A percentile compares a stretch with the other conserved stretches of the same genome.
These are phyloP conservation scores for Penicillium brevicompactum DNA, from an alignment of 2,329 filamentous ascomycete species.

Conservation along the genomic window DNA sequence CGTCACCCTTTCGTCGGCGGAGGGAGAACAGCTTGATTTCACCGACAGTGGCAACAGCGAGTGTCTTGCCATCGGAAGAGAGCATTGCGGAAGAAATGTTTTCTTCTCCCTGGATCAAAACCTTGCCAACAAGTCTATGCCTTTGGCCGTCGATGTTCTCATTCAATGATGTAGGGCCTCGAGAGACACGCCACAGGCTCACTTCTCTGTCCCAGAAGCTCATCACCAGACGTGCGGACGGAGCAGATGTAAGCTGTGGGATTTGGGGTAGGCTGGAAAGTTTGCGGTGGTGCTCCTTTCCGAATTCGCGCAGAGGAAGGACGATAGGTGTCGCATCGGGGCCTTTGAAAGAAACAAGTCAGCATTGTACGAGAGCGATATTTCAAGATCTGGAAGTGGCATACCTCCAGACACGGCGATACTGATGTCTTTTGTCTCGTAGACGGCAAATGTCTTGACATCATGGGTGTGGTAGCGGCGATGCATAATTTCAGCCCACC, in stretches of 20 bases:
- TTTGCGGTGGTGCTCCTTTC: constrained; percentile 76
- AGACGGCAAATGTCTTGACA: constrained; percentile 90
- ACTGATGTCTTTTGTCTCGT: constrained; percentile 80
- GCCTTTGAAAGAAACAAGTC: constrained; percentile 53
- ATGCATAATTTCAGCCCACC: constrained; percentile 86
- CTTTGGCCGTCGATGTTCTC: constrained; percentile 44
- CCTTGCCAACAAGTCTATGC: constrained; percentile 63
- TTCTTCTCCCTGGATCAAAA: constrained; percentile 71
- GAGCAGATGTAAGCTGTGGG: constrained; percentile 71
- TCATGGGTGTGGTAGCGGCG: constrained; percentile 89
- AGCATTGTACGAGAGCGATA: constrained; percentile 25
- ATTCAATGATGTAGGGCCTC: constrained; percentile 49
- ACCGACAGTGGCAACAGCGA: constrained; percentile 74
- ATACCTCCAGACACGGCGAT: constrained; percentile 88
- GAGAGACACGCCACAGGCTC: constrained; percentile 71
- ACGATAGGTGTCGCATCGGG: constrained; percentile 84
- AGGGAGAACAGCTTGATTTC: constrained; percentile 79
- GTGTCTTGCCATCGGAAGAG: constrained; percentile 69
- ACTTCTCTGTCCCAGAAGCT: constrained; percentile 93
- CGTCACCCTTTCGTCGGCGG: constrained; percentile 52
- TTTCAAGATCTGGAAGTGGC: constrained; percentile 24
- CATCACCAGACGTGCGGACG: constrained; percentile 72
- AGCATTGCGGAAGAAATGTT: constrained; percentile 77
- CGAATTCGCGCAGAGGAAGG: constrained; percentile 75
- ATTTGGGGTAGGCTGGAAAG: constrained; percentile 83